Percentiles rank a stretch among this genome's conserved stretches.
Conservation (phyloP, 2,329 filamentous ascomycete species). For the Aspergillus udagawae region DNA sequence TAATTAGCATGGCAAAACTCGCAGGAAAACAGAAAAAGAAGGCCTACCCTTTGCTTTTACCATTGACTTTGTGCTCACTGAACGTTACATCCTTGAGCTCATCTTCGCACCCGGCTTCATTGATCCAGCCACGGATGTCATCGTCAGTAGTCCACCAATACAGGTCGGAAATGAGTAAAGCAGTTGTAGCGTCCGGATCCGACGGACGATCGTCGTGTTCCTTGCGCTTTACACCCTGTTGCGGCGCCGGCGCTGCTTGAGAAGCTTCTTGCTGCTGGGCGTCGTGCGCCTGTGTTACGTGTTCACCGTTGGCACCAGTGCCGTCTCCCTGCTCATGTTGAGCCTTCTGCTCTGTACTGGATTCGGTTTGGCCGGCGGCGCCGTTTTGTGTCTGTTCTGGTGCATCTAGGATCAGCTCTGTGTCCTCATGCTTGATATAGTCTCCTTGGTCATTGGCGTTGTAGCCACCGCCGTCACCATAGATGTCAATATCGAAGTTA, state of each 20-base stretch:
- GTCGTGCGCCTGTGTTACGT: constrained; percentile 17
- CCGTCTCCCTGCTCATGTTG: constrained; percentile 24
- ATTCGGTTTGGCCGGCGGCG: constrained; percentile 13
- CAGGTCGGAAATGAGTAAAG: constrained; percentile 81
- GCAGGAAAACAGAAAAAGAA: not conserved
- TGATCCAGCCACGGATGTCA: constrained; percentile 82
- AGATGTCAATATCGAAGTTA: constrained; percentile 69
- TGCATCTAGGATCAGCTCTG: constrained; percentile 37
- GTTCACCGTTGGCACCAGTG: constrained; percentile 22
- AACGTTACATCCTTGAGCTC: constrained; percentile 92
- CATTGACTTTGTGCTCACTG: constrained; percentile 97
- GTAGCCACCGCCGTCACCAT: constrained; percentile 55
- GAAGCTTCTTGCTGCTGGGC: constrained; percentile 17
- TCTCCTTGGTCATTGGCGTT: constrained; percentile 47
- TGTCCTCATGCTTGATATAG: constrained; percentile 35
- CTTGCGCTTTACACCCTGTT: constrained; percentile 61
- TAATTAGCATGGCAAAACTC: constrained; percentile 1
- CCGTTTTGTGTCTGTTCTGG: constrained; percentile 31
- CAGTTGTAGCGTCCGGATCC: constrained; percentile 61
- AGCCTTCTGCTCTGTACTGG: constrained; percentile 14
- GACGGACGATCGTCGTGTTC: constrained; percentile 53
- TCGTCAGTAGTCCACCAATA: constrained; percentile 98
- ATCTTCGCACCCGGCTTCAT: constrained; percentile 72
- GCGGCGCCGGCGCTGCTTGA: constrained; percentile 31
- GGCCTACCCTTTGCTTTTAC: constrained; percentile 91